Evolutionary conservation across 108 stramenopile genomes (phyloP).

Genomic region (Nannochloropsis gaditana): DNA sequence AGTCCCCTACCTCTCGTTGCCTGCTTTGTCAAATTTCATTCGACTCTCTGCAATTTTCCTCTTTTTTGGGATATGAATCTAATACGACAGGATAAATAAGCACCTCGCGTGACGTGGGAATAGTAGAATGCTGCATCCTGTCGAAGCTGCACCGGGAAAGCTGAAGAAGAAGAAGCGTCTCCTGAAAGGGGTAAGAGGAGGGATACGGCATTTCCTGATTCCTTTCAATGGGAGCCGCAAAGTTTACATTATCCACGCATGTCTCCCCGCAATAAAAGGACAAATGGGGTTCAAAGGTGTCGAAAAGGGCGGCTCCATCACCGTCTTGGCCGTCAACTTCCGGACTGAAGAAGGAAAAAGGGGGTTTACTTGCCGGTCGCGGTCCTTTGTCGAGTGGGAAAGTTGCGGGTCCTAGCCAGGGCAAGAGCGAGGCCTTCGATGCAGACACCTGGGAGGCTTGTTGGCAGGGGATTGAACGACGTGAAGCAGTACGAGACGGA

Average conservation of each 20-base stretch:
- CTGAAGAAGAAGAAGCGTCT: neutral
- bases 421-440: neutral
- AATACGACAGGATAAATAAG: too few relatives aligned
- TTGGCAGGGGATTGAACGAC: neutral
- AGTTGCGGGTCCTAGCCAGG: neutral
- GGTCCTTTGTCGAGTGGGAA: neutral
- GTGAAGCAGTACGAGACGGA: neutral
- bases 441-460: conserved; percentile 11
- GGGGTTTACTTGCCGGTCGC: neutral
- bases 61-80: too few relatives aligned
- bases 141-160: neutral
- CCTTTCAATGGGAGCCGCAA: neutral
- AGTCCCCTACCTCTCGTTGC: too few relatives aligned
- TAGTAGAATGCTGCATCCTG: neutral
- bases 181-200: neutral
- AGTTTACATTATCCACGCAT: neutral
- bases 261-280: neutral
- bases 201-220: neutral
- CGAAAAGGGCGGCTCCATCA: neutral
- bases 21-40: too few relatives aligned
- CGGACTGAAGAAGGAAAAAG: neutral
- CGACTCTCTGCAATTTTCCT: too few relatives aligned
- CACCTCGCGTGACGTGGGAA: too few relatives aligned
- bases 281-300: neutral
- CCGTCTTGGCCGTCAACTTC: neutral